A percentile compares a stretch with the other conserved stretches of the same genome.
Conservation (phyloP, 1,284 basidiomycete species). For the Violaceomyces palustris region DNA sequence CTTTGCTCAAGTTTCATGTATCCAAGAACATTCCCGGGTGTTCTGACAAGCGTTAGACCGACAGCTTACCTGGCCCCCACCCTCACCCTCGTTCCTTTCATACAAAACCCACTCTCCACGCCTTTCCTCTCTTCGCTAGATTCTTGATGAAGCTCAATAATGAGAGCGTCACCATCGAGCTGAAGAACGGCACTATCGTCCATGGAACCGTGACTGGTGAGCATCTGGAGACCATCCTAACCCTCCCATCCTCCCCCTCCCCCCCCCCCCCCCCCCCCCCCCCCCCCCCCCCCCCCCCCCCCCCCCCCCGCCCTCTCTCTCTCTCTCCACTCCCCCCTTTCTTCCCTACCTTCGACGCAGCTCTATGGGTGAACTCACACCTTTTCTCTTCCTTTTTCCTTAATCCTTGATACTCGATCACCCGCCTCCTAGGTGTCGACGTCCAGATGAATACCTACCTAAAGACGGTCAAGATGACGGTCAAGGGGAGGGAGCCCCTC, state of each 20-base stretch:
- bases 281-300: too few species aligned
- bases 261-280: slow-evolving; percentile 3
- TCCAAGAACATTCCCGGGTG: too few species aligned
- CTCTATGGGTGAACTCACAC: too few species aligned
- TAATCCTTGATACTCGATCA: slow-evolving; percentile 1
- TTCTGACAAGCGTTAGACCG: too few species aligned
- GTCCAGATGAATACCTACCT: slow-evolving; percentile 84
- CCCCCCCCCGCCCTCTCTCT: too few species aligned
- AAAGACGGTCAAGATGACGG: slow-evolving; percentile 93
- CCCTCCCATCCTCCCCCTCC: slow-evolving; percentile 1
- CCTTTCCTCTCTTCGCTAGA: too few species aligned
- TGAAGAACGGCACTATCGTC: slow-evolving; percentile 93
- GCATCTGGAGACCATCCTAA: slow-evolving; percentile 31
- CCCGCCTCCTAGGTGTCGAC: slow-evolving; percentile 42
- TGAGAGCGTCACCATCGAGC: slow-evolving; percentile 95
- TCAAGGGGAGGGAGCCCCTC: slow-evolving; percentile 75
- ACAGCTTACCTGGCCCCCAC: too few species aligned
- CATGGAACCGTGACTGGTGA: slow-evolving; percentile 94
- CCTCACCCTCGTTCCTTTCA: too few species aligned
- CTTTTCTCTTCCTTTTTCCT: neutral
- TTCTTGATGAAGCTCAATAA: slow-evolving; percentile 99
- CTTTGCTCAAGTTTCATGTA: too few species aligned
- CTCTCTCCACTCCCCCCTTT: too few species aligned
- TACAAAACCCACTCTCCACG: too few species aligned
- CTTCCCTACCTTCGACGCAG: too few species aligned